A percentile compares a stretch with the other conserved stretches of the same genome.
Conservation (phyloP, 2,329 filamentous ascomycete genomes). For the Fusarium algeriense region DNA sequence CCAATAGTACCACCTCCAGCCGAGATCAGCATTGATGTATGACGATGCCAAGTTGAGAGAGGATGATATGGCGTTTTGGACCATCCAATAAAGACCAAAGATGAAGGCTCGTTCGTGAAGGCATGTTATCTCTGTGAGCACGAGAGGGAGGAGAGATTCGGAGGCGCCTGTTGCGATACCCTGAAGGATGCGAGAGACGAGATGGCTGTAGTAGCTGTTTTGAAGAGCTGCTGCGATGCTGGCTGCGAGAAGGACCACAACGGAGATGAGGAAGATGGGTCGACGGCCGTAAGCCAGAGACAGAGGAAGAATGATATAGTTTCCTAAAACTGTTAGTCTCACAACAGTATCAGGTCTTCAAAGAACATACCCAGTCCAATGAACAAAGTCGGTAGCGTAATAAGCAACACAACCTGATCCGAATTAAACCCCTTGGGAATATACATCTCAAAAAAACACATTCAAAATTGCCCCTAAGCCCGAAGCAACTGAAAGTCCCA, state of each 20-base stretch:
- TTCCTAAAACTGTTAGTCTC: neutral
- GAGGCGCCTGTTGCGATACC: conserved; percentile 13
- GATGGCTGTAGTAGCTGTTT: conserved; percentile 8
- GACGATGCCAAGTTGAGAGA: conserved; percentile 13
- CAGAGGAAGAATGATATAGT: conserved; percentile 17
- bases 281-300: conserved; percentile 15
- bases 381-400: conserved; percentile 11
- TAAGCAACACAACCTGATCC: conserved; percentile 14
- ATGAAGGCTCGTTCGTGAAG: conserved; percentile 18
- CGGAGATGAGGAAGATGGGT: conserved; percentile 11
- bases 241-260: conserved; percentile 1
- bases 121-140: conserved; percentile 17
- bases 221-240: conserved; percentile 9
- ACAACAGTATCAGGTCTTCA: fast-evolving
- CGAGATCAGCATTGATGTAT: conserved; percentile 18
- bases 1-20: conserved; percentile 25
- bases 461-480: conserved; percentile 13
- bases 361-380: conserved; percentile 2
- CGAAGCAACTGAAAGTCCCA: conserved; percentile 11
- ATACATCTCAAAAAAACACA: conserved; percentile 20
- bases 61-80: conserved; percentile 5
- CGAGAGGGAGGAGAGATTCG: conserved; percentile 12
- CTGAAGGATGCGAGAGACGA: conserved; percentile 5
- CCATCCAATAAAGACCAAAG: conserved; percentile 22
- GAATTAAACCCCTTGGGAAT: conserved; percentile 8